A percentile compares a stretch with the other conserved stretches of the same genome.
Evolutionary conservation across 352 stramenopile genomes (phyloP).

Genomic region (Phytophthora pinifolia): DNA sequence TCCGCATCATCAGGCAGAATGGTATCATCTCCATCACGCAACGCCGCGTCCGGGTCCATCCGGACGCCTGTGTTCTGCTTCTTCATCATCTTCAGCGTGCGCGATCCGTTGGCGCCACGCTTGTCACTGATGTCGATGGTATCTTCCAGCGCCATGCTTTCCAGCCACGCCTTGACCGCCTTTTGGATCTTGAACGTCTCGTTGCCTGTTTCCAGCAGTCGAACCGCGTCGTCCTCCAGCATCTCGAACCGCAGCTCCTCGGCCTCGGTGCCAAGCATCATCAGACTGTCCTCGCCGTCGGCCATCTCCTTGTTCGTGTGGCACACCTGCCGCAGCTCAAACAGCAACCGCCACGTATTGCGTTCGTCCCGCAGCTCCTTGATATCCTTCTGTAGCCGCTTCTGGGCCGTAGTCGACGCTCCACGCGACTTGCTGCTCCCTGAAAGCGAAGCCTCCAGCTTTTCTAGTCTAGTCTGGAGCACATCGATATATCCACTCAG

Average conservation of each 20-base stretch:
- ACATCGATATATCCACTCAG: slow-evolving; percentile 78
- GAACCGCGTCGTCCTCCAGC: slow-evolving; percentile 76
- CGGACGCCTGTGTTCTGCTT: slow-evolving; percentile 44
- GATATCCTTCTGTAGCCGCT: slow-evolving; percentile 51
- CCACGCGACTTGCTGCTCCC: slow-evolving; percentile 22
- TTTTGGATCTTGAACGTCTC: slow-evolving; percentile 72
- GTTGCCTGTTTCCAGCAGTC: slow-evolving; percentile 55
- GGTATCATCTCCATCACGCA: slow-evolving; percentile 63
- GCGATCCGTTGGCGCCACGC: slow-evolving; percentile 43
- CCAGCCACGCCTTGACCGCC: slow-evolving; percentile 78
- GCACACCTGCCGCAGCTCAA: slow-evolving; percentile 73
- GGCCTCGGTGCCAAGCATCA: slow-evolving; percentile 36
- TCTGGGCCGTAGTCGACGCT: slow-evolving; percentile 17
- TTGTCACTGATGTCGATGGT: slow-evolving; percentile 65
- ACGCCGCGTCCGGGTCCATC: slow-evolving; percentile 72
- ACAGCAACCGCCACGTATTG: slow-evolving; percentile 83
- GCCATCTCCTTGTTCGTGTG: slow-evolving; percentile 27
- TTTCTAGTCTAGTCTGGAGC: slow-evolving; percentile 64
- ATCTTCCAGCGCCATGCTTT: slow-evolving; percentile 75
- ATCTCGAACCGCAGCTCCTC: slow-evolving; percentile 70
- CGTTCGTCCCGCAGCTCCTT: slow-evolving; percentile 74
- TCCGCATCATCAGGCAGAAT: slow-evolving; percentile 78
- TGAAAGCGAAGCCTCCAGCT: slow-evolving; percentile 37
- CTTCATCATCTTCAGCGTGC: slow-evolving; percentile 63
- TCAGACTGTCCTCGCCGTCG: slow-evolving; percentile 38